Conservation (phyloP, 2,329 filamentous ascomycete species). For the Cyanodermella asteris region DNA sequence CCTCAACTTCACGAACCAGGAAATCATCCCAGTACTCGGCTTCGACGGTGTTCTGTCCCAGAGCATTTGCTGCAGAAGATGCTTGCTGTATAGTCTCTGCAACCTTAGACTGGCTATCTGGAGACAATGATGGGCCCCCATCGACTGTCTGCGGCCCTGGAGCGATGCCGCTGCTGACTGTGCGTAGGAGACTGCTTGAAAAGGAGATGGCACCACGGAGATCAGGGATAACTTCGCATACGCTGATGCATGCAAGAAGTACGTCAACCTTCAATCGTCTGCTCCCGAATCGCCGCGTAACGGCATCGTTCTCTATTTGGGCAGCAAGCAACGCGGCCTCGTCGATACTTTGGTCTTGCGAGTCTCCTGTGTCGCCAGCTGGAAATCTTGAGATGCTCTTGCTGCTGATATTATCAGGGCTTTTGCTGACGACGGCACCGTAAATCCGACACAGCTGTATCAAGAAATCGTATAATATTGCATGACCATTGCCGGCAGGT, state of each 20-base stretch:
- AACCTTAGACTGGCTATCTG: slow-evolving; percentile 71
- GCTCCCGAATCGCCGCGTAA: slow-evolving; percentile 47
- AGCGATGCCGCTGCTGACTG: slow-evolving; percentile 59
- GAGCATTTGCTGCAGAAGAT: slow-evolving; percentile 48
- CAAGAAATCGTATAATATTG: slow-evolving; percentile 20
- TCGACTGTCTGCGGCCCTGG: slow-evolving; percentile 45
- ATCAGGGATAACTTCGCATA: slow-evolving; percentile 83
- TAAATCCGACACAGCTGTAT: slow-evolving; percentile 20
- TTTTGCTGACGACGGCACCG: slow-evolving; percentile 12
- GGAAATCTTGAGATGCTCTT: no score
- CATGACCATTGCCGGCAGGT: slow-evolving; percentile 14
- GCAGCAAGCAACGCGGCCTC: no score
- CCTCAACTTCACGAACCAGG: slow-evolving; percentile 52
- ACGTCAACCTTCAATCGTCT: slow-evolving; percentile 65
- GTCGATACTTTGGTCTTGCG: no score
- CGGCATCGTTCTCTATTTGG: slow-evolving; percentile 22
- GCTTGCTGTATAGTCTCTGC: slow-evolving; percentile 71
- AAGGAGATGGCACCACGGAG: slow-evolving; percentile 76
- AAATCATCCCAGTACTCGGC: slow-evolving; percentile 98
- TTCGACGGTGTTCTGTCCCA: slow-evolving; percentile 47
- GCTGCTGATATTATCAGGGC: no score
- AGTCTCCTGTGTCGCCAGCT: no score
- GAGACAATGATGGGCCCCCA: slow-evolving; percentile 45
- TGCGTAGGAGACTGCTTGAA: slow-evolving; percentile 63
- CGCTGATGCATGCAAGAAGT: slow-evolving; percentile 70